A percentile compares a stretch with the other conserved stretches of the same genome.
phyloP scores from a whole-genome alignment of 2,329 filamentous ascomycete species.

The Aspergillus arachidicola region DNA sequence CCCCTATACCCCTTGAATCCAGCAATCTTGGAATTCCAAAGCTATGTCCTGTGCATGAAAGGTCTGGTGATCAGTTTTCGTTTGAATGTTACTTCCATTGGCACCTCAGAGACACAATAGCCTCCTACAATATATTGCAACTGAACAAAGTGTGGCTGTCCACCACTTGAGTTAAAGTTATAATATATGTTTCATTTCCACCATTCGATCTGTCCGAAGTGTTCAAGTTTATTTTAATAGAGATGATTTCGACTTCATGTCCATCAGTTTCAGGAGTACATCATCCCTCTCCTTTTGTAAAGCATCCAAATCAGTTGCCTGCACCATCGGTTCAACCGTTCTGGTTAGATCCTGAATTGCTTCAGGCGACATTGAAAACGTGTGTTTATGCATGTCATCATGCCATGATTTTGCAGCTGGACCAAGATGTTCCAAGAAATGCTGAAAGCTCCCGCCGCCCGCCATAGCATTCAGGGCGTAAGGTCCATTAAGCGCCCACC shows the following conservation, averaged over 20 bases:
- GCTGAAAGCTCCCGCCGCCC: conserved; percentile 16
- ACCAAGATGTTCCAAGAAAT: conserved; percentile 21
- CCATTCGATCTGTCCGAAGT: not conserved
- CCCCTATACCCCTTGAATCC: not conserved
- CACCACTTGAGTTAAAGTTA: not conserved
- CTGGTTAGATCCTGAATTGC: not conserved
- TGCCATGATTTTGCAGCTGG: conserved; percentile 18
- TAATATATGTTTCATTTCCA: not conserved
- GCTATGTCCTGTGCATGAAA: not conserved
- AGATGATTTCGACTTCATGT: not conserved
- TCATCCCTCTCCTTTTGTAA: not conserved
- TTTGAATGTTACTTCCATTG: too few relatives aligned
- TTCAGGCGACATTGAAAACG: conserved; percentile 5
- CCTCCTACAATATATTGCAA: too few relatives aligned
- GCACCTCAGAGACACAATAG: too few relatives aligned
- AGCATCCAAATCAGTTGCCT: not conserved
- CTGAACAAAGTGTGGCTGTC: not conserved
- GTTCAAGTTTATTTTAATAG: not conserved
- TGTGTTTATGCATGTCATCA: conserved; percentile 17
- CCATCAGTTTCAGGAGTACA: not conserved
- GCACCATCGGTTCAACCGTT: not conserved
- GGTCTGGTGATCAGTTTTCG: too few relatives aligned
- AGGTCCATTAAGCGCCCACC: conserved; percentile 20
- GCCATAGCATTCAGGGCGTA: conserved; percentile 21
- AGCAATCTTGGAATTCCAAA: not conserved